Evolutionary conservation across 805 yeast genomes (phyloP).

Genomic region (Vanderwaltozyma tropicalis): DNA sequence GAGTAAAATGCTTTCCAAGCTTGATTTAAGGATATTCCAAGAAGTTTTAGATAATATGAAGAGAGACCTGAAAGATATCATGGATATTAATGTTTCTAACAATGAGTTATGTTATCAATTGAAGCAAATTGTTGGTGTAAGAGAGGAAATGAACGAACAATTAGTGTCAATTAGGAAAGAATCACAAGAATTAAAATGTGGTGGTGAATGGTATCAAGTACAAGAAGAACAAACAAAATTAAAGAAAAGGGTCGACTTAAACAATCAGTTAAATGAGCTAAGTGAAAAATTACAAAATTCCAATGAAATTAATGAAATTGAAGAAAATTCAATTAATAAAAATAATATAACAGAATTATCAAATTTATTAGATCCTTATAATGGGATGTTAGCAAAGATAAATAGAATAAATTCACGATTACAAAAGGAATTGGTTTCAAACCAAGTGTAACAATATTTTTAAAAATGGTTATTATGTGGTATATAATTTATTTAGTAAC

Average conservation of each 20-base stretch:
- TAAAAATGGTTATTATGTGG: too few relatives aligned
- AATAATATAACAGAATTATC: background rate
- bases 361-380: conserved; percentile 10
- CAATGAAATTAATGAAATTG: background rate
- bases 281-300: conserved; percentile 2
- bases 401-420: conserved; percentile 8
- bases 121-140: conserved; percentile 10
- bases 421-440: conserved; percentile 2
- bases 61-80: conserved; percentile 21
- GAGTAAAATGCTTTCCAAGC: conserved; percentile 16
- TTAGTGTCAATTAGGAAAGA: conserved; percentile 10
- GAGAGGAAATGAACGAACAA: conserved; percentile 10
- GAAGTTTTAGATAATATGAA: conserved; percentile 10
- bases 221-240: conserved; percentile 9
- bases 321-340: background rate
- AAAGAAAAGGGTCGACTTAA: conserved; percentile 8
- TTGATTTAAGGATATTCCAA: conserved; percentile 21
- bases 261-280: conserved; percentile 8
- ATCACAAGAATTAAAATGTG: conserved; percentile 7
- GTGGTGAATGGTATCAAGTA: conserved; percentile 10
- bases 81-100: conserved; percentile 25
- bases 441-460: background rate
- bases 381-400: conserved; percentile 12
- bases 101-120: conserved; percentile 21
- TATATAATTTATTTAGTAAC: too few relatives aligned